These are phyloP conservation scores for Cucurbita pepo DNA, from an alignment of 306 rosid species.

Conservation along the genomic window DNA sequence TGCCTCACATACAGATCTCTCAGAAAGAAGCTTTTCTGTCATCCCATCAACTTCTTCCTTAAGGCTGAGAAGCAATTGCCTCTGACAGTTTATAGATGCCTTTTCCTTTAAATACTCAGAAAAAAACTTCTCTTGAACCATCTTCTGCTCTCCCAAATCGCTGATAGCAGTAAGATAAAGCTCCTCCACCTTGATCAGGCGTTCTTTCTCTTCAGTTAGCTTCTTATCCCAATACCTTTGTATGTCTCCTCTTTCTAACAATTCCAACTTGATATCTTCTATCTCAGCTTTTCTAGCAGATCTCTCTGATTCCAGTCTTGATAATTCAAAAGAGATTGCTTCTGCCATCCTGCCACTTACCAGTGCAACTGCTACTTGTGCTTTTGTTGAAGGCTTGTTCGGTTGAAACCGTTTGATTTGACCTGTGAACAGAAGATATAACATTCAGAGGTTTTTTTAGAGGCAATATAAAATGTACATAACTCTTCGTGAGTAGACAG, in stretches of 20 bases:
- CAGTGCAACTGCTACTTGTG: slow-evolving; percentile 79
- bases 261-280: slow-evolving; percentile 48
- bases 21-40: slow-evolving; percentile 52
- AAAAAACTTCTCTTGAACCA: slow-evolving; percentile 32
- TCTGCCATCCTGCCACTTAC: slow-evolving; percentile 63
- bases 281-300: slow-evolving; percentile 46
- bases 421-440: slow-evolving; percentile 38
- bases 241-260: slow-evolving; percentile 64
- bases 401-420: slow-evolving; percentile 88
- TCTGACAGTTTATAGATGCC: slow-evolving; percentile 75
- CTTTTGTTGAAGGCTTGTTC: slow-evolving; percentile 64
- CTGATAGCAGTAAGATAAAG: slow-evolving; percentile 34
- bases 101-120: slow-evolving; percentile 51
- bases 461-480: not conserved
- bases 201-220: slow-evolving; percentile 42
- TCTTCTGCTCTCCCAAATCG: slow-evolving; percentile 48
- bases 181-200: slow-evolving; percentile 44
- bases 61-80: slow-evolving; percentile 46
- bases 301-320: slow-evolving; percentile 49
- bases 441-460: not conserved
- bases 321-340: slow-evolving; percentile 40
- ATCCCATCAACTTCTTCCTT: slow-evolving; percentile 67
- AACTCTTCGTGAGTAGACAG: not conserved
- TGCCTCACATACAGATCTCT: slow-evolving; percentile 37
- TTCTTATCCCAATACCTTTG: slow-evolving; percentile 63